Evolutionary conservation across 371 early-diverging fungal genomes (phyloP).

Genomic region (Mortierella sp.): DNA sequence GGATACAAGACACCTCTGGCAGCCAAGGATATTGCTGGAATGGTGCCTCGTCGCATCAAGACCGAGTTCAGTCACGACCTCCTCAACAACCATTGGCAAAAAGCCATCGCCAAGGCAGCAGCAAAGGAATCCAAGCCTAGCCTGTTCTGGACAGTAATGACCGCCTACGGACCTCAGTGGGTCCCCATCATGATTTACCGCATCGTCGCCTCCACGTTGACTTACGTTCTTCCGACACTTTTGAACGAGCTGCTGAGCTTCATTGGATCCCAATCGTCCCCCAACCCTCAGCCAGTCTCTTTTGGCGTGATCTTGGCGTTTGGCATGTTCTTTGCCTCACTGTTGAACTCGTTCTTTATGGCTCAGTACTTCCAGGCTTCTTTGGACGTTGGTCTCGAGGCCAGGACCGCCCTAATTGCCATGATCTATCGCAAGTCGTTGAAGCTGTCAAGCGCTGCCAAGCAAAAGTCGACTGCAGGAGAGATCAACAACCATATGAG

Average conservation of each 20-base stretch:
- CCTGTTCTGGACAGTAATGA: conserved; percentile 15
- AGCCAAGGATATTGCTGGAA: conserved; percentile 26
- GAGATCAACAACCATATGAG: conserved; percentile 86
- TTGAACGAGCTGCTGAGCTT: conserved; percentile 14
- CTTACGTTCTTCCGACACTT: conserved; percentile 17
- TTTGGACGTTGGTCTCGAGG: conserved; percentile 51
- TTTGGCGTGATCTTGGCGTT: conserved; percentile 36
- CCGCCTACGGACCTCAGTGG: conserved; percentile 5
- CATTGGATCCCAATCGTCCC: conserved; percentile 8
- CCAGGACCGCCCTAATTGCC: conserved; percentile 63
- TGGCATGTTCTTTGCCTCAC: conserved; percentile 38
- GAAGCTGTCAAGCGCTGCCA: conserved; percentile 61
- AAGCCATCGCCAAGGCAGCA: too few relatives aligned
- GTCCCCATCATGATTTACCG: conserved; percentile 20
- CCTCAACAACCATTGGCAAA: conserved; percentile 12
- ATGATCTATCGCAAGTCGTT: conserved; percentile 69
- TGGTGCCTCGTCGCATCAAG: conserved; percentile 27
- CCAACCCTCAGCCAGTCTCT: conserved; percentile 22
- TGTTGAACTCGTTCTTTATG: conserved; percentile 31
- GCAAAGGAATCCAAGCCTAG: not conserved
- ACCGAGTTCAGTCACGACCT: conserved; percentile 9
- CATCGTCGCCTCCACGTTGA: conserved; percentile 21
- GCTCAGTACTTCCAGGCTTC: conserved; percentile 41
- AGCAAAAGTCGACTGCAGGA: conserved; percentile 65
- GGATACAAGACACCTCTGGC: conserved; percentile 22